Base-by-base conservation (phyloP, 306 rosid genomes). In the Trichosanthes truncata region DNA sequence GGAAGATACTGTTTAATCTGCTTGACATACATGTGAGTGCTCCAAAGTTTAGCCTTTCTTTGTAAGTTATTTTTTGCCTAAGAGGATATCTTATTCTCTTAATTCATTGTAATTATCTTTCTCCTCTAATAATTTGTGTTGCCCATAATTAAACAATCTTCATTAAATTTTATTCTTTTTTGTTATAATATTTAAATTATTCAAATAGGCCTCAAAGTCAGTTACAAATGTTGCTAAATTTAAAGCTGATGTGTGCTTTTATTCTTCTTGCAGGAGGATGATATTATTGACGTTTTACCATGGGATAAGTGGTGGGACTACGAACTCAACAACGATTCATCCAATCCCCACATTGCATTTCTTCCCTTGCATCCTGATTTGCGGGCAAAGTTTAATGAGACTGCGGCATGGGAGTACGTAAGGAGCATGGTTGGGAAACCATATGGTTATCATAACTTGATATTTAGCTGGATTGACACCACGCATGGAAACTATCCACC, bases 221-320 rank as follows among this genome's bases (percentile, higher is more conserved):
- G 72, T 65, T 33, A 65, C 15, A 33, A 29, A 29, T 9, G 40
- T 33, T 33, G 45, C 45, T 15, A 35, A 33, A 35, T 33, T 31
- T 65, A 43, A 71, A 71, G 41, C 40, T 46, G 26, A n/a, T 40
- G 36, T 15, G 20, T 43, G 18, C 43, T 59, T 65, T 17, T 49
- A 60, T 79, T 72, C 73, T 55, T 79, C 76, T 82, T 84, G 36
- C 81, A 96, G 99, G 99, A 97, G 65, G 99, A 91, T 83, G 98
- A 90, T 82, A 49, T 96, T 74, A 89, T 93, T 84, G 97, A 90
- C 68, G 23, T 91, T 57, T 78, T 96, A 49, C 92, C 99, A 23
- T 96, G 99, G 99, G 98, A 96, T 11, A 92, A 93, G 62, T 96
- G 99, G 99, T 96, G 98, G 98, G 90, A 93, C 20, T 96, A 88